Percentiles rank a stretch among this genome's conserved stretches.
phyloP scores from a whole-genome alignment of 2,329 filamentous ascomycete genomes.

The Aplosporella prunicola region DNA sequence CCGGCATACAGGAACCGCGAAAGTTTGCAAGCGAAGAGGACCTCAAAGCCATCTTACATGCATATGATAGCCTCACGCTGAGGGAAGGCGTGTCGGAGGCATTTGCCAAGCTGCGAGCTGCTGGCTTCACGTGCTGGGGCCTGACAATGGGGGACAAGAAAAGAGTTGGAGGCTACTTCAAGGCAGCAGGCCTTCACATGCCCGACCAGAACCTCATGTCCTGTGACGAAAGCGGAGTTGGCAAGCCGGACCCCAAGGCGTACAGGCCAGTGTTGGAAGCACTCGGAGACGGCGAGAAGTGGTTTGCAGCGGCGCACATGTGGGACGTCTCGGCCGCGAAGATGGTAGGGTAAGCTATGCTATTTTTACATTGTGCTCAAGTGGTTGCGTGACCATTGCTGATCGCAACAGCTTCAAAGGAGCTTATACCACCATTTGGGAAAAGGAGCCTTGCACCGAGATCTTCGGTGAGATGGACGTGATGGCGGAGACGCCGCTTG shows the following conservation, averaged over 20 bases:
- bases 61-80: slow-evolving; percentile 25
- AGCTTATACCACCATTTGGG: slow-evolving; percentile 45
- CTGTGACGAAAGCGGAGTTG: slow-evolving; percentile 41
- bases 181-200: slow-evolving; percentile 40
- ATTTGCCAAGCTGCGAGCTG: slow-evolving; percentile 33
- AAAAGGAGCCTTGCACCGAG: slow-evolving; percentile 42
- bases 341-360: slow-evolving; percentile 33
- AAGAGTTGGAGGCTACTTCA: slow-evolving; percentile 45
- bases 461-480: slow-evolving; percentile 47
- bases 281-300: slow-evolving; percentile 35
- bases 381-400: slow-evolving; percentile 17
- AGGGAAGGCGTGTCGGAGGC: slow-evolving; percentile 34
- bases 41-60: slow-evolving; percentile 29
- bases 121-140: slow-evolving; percentile 45
- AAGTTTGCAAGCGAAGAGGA: slow-evolving; percentile 36
- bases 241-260: slow-evolving; percentile 41
- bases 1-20: slow-evolving; percentile 36
- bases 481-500: slow-evolving; percentile 36
- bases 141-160: slow-evolving; percentile 44
- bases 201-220: slow-evolving; percentile 42
- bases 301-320: slow-evolving; percentile 52
- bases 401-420: slow-evolving; percentile 30
- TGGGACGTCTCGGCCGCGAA: slow-evolving; percentile 49
- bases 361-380: background rate
- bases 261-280: slow-evolving; percentile 38